These are phyloP conservation scores for Aphanocladium album DNA, from an alignment of 2,329 filamentous ascomycete species.

Conservation along the genomic window DNA sequence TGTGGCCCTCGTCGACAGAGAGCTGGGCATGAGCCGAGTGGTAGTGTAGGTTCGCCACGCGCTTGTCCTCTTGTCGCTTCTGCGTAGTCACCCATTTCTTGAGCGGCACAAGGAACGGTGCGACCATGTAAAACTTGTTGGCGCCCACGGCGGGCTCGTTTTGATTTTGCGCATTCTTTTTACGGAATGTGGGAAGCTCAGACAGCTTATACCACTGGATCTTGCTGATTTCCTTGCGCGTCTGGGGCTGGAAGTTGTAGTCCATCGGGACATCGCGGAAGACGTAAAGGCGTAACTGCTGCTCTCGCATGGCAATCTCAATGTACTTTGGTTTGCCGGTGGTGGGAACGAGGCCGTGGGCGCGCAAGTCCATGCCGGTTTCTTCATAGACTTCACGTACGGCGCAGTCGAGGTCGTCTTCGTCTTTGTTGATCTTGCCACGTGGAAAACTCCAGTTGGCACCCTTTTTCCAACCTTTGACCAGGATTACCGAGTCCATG, in stretches of 20 bases:
- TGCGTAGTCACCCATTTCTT: conserved; percentile 90
- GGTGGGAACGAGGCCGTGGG: conserved; percentile 69
- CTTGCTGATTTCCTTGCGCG: conserved; percentile 95
- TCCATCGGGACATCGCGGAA: conserved; percentile 85
- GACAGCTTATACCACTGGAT: conserved; percentile 92
- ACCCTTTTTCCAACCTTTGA: conserved; percentile 97
- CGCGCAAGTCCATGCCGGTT: conserved; percentile 79
- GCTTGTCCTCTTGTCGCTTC: conserved; percentile 62
- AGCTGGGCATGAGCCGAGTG: conserved; percentile 37
- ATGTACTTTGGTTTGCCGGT: conserved; percentile 74
- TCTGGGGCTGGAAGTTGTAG: conserved; percentile 81
- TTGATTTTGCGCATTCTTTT: conserved; percentile 56
- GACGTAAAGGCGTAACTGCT: conserved; percentile 88
- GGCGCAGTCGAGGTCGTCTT: conserved; percentile 89
- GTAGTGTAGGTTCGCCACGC: conserved; percentile 36
- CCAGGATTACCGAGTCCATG: conserved; percentile 92
- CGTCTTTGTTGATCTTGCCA: conserved; percentile 97
- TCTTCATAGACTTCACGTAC: conserved; percentile 94
- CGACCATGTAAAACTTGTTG: conserved; percentile 97
- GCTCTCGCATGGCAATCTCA: conserved; percentile 83
- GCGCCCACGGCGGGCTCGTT: conserved; percentile 58
- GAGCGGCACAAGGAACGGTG: conserved; percentile 78
- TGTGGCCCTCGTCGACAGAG: conserved; percentile 49
- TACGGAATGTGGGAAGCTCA: conserved; percentile 77
- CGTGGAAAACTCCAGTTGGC: conserved; percentile 95